Base-by-base conservation (phyloP, 1,284 basidiomycete genomes). In the Meripilus lineatus region DNA sequence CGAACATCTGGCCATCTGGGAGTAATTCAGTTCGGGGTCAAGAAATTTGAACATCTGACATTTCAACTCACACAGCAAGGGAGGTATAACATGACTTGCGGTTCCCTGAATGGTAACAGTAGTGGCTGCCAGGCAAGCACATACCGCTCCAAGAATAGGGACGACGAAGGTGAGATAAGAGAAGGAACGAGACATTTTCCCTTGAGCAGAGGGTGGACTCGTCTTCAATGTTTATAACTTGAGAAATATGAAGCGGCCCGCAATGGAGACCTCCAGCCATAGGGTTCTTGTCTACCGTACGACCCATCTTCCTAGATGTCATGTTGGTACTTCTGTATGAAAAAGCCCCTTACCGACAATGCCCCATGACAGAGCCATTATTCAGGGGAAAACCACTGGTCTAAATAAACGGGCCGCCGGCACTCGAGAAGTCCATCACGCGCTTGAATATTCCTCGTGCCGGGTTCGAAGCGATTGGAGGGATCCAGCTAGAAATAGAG, bases 1-100 rank as follows among this genome's bases (percentile, higher is more conserved):
- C 67, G 46, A 63, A 69, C 67, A 69, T 69, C 42, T 64, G 59
- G 11, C 67, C 67, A 50, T 60, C 67, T 69, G 38, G 22, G 30
- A 15, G 32, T 32, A 6, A 26, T 13, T 25, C 5, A 40, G 11
- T 25, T 39, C 13, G 20, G 35, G 21, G 32, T 28, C 28, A 21
- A 5, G 2, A 14, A 40, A 32, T 24, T 20, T 23, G 3, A 22
- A 11, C 18, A 17, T 15, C 14, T 3, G 11, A n/a, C 11, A 10
- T n/a, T n/a, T n/a, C n/a, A n/a, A 57, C 65, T 48, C 44, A 66
- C 65, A 67, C 3, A 65, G 50, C 4, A 53, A 55, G 5, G 58
- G 51, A 7, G 58, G 56, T 17, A 59, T 51, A 23, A 50, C 21
- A 43, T 59, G 58, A 39, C 56, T 56, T 2, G 58, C 46, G 2